Conservation (phyloP, 345 rosid genomes). For the Lepidium aucheri region DNA sequence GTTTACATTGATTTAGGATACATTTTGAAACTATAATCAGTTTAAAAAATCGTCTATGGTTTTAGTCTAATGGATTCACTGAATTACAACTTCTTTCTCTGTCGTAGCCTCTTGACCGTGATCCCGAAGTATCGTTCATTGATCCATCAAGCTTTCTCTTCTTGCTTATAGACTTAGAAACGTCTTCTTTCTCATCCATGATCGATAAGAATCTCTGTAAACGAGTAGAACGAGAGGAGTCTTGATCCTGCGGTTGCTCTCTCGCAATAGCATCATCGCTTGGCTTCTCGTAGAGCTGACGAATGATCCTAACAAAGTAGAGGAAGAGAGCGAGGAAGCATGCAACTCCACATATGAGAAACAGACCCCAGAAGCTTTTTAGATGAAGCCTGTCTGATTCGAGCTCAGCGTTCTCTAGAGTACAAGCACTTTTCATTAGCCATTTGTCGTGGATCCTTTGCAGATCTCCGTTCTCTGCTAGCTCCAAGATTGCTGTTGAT, state of each 20-base stretch:
- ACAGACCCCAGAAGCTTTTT: conserved; percentile 84
- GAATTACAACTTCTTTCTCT: conserved; percentile 18
- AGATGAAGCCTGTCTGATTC: conserved; percentile 75
- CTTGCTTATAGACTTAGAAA: conserved; percentile 35
- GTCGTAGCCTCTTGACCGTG: conserved; percentile 9
- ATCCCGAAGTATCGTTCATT: conserved; percentile 15
- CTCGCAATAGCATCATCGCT: conserved; percentile 29
- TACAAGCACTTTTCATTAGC: conserved; percentile 59
- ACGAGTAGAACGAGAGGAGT: conserved; percentile 30
- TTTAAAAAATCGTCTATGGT: background rate
- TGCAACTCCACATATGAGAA: conserved; percentile 66
- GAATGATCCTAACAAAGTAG: conserved; percentile 48
- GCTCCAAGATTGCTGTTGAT: conserved; percentile 73
- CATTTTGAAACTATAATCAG: background rate
- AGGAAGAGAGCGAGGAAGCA: conserved; percentile 63
- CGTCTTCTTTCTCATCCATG: conserved; percentile 71
- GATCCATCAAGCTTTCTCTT: conserved; percentile 48
- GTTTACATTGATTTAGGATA: background rate
- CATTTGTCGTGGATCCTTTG: conserved; percentile 97
- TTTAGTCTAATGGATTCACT: conserved; percentile 18
- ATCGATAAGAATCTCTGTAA: conserved; percentile 54
- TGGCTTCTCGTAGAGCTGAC: conserved; percentile 23
- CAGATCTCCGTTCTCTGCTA: conserved; percentile 87
- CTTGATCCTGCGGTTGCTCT: background rate
- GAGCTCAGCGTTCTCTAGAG: conserved; percentile 50